Conservation (phyloP, 257 asterid genomes). For the Pogostemon cablin region DNA sequence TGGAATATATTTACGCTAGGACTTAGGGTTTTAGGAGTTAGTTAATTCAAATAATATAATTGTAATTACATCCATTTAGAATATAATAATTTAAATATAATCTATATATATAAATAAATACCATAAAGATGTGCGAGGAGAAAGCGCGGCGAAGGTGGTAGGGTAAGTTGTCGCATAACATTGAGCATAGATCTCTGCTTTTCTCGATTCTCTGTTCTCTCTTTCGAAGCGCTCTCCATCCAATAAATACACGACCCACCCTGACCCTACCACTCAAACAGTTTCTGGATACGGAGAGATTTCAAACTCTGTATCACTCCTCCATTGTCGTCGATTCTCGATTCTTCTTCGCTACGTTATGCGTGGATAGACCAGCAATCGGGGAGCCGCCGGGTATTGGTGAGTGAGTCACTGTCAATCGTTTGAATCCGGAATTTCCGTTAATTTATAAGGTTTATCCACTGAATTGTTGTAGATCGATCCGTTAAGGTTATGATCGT, state of each 20-base stretch:
- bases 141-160: constrained; percentile 36
- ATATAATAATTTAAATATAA: too few species aligned
- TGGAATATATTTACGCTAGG: too few species aligned
- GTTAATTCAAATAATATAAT: too few species aligned
- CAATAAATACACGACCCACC: constrained; percentile 25
- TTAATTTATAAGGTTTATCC: constrained; percentile 9
- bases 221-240: constrained; percentile 6
- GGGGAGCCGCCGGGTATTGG: constrained; percentile 32
- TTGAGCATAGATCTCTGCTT: constrained; percentile 31
- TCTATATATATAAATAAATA: neutral
- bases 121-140: constrained; percentile 9
- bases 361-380: constrained; percentile 24
- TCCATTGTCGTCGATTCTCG: constrained; percentile 7
- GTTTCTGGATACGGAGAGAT: constrained; percentile 27
- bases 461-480: constrained; percentile 34
- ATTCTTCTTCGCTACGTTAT: neutral
- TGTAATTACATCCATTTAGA: too few species aligned
- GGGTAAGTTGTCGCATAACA: constrained; percentile 34
- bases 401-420: constrained; percentile 32
- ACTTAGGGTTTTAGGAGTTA: too few species aligned
- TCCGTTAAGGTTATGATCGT: constrained; percentile 7
- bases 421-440: neutral
- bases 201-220: constrained; percentile 14
- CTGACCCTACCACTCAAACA: constrained; percentile 15
- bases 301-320: constrained; percentile 30